Evolutionary conservation across 2,329 filamentous ascomycete genomes (phyloP).

Genomic region (Xylaria sp.): DNA sequence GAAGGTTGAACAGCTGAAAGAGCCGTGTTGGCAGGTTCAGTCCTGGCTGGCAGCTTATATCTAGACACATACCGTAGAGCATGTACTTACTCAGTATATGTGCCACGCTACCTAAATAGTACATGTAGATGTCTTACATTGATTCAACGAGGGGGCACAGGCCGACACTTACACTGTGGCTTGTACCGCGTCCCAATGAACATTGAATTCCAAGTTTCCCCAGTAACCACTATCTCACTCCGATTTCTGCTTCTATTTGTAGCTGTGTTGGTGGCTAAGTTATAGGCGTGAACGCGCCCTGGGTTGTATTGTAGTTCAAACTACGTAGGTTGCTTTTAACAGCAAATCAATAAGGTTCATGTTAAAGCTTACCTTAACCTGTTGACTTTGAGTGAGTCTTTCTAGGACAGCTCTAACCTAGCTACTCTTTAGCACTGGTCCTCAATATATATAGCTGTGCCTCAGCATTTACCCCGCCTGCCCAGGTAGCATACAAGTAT

Average conservation of each 20-base stretch:
- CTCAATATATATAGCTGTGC: not conserved
- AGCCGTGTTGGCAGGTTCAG: not conserved
- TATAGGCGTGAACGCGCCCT: not conserved
- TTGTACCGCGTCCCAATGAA: not conserved
- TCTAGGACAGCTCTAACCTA: too few species aligned
- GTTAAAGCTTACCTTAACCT: too few species aligned
- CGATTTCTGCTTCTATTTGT: not conserved
- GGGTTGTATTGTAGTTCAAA: not conserved
- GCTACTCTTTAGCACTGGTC: too few species aligned
- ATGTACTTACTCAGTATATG: not conserved
- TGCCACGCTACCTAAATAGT: not conserved
- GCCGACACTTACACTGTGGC: not conserved
- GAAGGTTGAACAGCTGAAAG: not conserved
- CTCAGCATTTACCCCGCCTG: not conserved
- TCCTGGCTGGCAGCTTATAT: not conserved
- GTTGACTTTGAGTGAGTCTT: too few species aligned
- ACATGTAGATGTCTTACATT: conserved; percentile 9
- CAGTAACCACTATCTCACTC: not conserved
- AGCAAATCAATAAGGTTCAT: too few species aligned
- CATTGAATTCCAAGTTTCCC: not conserved
- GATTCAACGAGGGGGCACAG: not conserved
- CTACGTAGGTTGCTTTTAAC: too few species aligned
- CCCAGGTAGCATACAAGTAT: not conserved
- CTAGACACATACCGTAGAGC: not conserved
- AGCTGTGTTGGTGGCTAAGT: not conserved